Conservation (phyloP, 768 basidiomycete genomes). For the Tylopilus subfusipes region DNA sequence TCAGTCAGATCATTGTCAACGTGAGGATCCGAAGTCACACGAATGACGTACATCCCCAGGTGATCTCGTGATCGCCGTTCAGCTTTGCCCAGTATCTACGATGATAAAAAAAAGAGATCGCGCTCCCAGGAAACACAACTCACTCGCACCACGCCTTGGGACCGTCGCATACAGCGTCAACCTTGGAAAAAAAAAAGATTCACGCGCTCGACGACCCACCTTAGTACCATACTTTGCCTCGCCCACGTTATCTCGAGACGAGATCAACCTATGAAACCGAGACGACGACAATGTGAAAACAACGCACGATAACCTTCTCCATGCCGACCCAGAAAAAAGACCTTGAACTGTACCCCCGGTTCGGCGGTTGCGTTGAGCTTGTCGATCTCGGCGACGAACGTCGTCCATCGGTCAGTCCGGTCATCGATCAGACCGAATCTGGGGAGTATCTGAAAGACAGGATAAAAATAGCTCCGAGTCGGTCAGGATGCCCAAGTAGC, state of each 20-base stretch:
- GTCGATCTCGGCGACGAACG: slow-evolving; percentile 39
- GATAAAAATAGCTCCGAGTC: background rate
- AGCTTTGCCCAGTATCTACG: slow-evolving; percentile 59
- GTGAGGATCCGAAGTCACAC: background rate
- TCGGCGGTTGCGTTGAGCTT: slow-evolving; percentile 30
- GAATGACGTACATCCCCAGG: slow-evolving; percentile 68
- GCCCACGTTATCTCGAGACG: slow-evolving; percentile 58
- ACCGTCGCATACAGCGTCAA: background rate
- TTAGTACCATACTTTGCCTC: slow-evolving; percentile 60
- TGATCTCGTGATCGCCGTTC: slow-evolving; percentile 59
- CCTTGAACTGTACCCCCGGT: slow-evolving; percentile 37
- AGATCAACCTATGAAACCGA: background rate
- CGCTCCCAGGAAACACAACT: slow-evolving; percentile 13
- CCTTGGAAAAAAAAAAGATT: background rate
- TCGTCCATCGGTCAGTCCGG: slow-evolving; percentile 46
- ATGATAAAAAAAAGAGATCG: background rate
- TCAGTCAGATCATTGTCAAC: slow-evolving; percentile 1
- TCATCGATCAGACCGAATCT: slow-evolving; percentile 38
- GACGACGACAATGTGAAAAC: too few relatives aligned
- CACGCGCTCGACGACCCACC: slow-evolving; percentile 22
- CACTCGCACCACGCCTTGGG: slow-evolving; percentile 57
- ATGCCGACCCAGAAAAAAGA: slow-evolving; percentile 65
- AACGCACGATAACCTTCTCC: slow-evolving; percentile 51
- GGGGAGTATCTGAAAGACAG: slow-evolving; percentile 14
- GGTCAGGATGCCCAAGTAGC: background rate